These are phyloP conservation scores for Sporisorium graminicola DNA, from an alignment of 1,284 basidiomycete genomes.

Conservation along the genomic window DNA sequence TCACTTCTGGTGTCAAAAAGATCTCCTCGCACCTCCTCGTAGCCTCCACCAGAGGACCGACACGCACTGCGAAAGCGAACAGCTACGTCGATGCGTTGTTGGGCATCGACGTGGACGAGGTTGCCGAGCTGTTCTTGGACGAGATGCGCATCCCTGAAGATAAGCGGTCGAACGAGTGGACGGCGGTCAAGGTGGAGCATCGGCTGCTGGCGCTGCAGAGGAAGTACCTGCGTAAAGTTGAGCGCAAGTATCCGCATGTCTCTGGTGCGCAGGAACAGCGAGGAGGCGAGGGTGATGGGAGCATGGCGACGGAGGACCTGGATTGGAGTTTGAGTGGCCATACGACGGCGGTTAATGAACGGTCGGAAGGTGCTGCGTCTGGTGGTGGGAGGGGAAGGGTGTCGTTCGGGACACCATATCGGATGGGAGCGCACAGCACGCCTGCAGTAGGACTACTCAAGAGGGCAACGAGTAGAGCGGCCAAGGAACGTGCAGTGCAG, in stretches of 20 bases:
- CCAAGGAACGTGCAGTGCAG: not conserved
- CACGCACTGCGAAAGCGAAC: not conserved
- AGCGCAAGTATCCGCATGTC: slow-evolving; percentile 20
- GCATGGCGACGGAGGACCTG: slow-evolving; percentile 37
- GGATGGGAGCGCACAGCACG: slow-evolving; percentile 47
- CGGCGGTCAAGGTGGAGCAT: slow-evolving; percentile 21
- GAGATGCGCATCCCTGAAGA: slow-evolving; percentile 16
- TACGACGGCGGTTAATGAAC: slow-evolving; percentile 8
- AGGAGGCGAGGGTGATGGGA: slow-evolving; percentile 6
- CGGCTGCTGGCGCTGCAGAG: slow-evolving; percentile 37
- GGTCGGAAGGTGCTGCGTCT: not conserved
- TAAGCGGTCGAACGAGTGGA: slow-evolving; percentile 19
- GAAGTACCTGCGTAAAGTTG: slow-evolving; percentile 39
- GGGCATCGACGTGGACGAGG: slow-evolving; percentile 2
- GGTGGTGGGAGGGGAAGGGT: slow-evolving; percentile 18
- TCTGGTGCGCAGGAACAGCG: not conserved
- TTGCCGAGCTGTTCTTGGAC: slow-evolving; percentile 20
- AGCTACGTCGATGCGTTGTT: slow-evolving; percentile 25
- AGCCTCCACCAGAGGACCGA: not conserved
- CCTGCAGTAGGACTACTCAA: slow-evolving; percentile 30
- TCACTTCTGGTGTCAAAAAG: slow-evolving; percentile 23
- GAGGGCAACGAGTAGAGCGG: slow-evolving; percentile 19
- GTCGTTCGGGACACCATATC: slow-evolving; percentile 46
- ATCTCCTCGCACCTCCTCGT: slow-evolving; percentile 15
- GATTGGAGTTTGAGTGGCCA: slow-evolving; percentile 38